Conservation (phyloP, 2,329 filamentous ascomycete genomes). For the Chaetothyriales sp. region DNA sequence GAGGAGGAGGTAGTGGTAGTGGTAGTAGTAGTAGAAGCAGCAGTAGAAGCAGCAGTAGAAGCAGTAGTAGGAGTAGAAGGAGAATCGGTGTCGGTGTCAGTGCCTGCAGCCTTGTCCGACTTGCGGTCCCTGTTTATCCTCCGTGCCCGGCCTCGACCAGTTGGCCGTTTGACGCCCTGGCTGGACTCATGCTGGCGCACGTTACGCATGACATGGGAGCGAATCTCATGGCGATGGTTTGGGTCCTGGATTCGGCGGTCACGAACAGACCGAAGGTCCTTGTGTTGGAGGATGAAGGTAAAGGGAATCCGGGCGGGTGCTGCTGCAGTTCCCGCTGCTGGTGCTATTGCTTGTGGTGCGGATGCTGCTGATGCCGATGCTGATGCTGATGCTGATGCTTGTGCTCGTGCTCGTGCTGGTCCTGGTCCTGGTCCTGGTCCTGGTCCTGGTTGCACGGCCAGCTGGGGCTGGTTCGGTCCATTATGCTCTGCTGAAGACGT, state of each 20-base stretch:
- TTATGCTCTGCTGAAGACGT: background rate
- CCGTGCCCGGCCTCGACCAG: conserved; percentile 17
- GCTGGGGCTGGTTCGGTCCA: background rate
- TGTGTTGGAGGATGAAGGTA: conserved; percentile 29
- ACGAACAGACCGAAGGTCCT: conserved; percentile 20
- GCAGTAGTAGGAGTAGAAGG: too few species aligned
- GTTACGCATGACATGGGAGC: conserved; percentile 31
- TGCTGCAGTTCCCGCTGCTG: background rate
- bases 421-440: background rate
- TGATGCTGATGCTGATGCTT: background rate
- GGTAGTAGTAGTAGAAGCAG: too few species aligned
- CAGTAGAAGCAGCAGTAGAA: too few species aligned
- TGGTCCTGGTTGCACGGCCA: background rate
- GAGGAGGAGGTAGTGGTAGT: background rate
- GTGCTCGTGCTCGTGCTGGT: background rate
- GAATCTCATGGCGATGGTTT: conserved; percentile 26
- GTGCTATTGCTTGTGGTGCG: background rate
- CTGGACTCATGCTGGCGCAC: conserved; percentile 27
- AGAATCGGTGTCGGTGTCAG: conserved; percentile 4
- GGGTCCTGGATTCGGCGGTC: conserved; percentile 26
- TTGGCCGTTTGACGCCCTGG: conserved; percentile 24
- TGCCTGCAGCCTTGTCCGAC: conserved; percentile 3
- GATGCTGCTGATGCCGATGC: background rate
- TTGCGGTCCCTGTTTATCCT: conserved; percentile 1
- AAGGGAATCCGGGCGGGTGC: conserved; percentile 10